phyloP scores from a whole-genome alignment of 768 basidiomycete genomes.

The Termitomyces titanicus region DNA sequence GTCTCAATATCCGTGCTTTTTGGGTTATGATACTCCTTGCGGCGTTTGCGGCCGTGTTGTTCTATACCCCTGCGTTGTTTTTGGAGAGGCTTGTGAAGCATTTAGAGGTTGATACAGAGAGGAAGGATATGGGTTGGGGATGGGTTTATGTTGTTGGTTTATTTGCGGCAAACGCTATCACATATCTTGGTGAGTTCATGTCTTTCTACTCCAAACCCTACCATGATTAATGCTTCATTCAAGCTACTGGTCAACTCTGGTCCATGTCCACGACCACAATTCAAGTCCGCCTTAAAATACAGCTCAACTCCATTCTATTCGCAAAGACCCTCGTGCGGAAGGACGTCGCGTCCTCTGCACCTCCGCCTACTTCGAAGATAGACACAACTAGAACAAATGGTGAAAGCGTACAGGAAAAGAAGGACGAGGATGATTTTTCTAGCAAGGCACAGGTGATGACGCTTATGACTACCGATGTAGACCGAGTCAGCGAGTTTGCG shows the following conservation, averaged over 20 bases:
- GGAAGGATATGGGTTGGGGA: slow-evolving; percentile 63
- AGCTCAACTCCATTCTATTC: slow-evolving; percentile 82
- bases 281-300: slow-evolving; percentile 67
- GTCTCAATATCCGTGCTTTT: slow-evolving; percentile 47
- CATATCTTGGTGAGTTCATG: slow-evolving; percentile 27
- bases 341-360: slow-evolving; percentile 69
- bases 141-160: slow-evolving; percentile 55
- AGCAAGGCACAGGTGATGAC: slow-evolving; percentile 87
- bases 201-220: neutral
- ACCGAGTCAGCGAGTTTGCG: slow-evolving; percentile 81
- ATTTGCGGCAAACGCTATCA: slow-evolving; percentile 29
- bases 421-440: slow-evolving; percentile 55
- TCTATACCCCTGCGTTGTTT: slow-evolving; percentile 63
- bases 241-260: slow-evolving; percentile 71
- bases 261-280: slow-evolving; percentile 64
- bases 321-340: slow-evolving; percentile 85
- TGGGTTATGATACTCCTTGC: slow-evolving; percentile 46
- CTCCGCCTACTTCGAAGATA: slow-evolving; percentile 21
- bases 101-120: slow-evolving; percentile 57
- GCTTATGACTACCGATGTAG: slow-evolving; percentile 93
- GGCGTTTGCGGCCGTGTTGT: slow-evolving; percentile 53
- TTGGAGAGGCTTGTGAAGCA: slow-evolving; percentile 57
- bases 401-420: slow-evolving; percentile 15
- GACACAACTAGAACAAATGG: slow-evolving; percentile 6
- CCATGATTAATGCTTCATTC: neutral